Evolutionary conservation across 2,329 filamentous ascomycete genomes (phyloP).

Genomic region (Colletotrichum musicola): DNA sequence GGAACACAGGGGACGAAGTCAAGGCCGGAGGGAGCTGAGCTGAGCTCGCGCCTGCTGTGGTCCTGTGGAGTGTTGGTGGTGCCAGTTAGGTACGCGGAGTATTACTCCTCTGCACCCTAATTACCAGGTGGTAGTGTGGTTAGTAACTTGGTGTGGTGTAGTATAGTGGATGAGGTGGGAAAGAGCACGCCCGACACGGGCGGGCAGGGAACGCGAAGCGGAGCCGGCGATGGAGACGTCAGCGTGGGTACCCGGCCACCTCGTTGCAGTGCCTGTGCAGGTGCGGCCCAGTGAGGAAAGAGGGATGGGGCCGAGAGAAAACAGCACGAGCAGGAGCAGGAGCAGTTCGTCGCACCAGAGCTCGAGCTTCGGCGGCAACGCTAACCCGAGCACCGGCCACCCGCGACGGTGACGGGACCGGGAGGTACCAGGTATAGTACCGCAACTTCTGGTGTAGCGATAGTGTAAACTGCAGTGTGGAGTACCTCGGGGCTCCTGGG

Average conservation of each 20-base stretch:
- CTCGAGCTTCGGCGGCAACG: constrained; percentile 2
- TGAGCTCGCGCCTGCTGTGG: no score
- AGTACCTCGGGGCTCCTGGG: no score
- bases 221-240: neutral
- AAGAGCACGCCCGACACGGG: neutral
- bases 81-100: no score
- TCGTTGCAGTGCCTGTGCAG: constrained; percentile 13
- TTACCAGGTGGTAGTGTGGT: no score
- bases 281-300: constrained; percentile 32
- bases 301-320: constrained; percentile 32
- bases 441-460: no score
- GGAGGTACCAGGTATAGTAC: no score
- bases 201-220: constrained; percentile 1
- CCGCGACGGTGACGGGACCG: neutral
- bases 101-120: no score
- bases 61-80: no score
- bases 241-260: neutral
- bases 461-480: no score
- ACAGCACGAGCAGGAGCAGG: constrained; percentile 12
- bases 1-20: constrained; percentile 3
- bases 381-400: constrained; percentile 6
- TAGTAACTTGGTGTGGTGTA: no score
- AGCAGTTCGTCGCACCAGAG: neutral
- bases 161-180: no score
- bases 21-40: no score